Evolutionary conservation across 768 basidiomycete species (phyloP), one percentile per base, ranked within the genome.

Genomic region (Asterophora lycoperdoides): DNA sequence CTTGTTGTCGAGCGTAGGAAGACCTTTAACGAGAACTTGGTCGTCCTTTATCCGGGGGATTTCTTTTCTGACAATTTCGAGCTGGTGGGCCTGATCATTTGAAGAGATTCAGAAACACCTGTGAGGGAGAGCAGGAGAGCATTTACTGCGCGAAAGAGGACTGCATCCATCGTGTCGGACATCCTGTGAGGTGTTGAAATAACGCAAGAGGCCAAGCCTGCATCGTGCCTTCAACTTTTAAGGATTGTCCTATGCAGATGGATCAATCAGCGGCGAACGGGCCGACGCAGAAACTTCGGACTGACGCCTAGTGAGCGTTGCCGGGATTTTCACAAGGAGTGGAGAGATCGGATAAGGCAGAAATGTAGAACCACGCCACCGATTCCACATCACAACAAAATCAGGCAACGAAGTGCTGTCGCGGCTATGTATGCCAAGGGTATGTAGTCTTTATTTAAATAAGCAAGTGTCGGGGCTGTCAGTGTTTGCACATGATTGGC

Each of bases 111-210:
- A 34, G 28, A 14, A 41, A 32, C 9, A 11, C 17, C 38, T 41
- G 34, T 8, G n/a, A 45, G 15, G 1, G 8, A 5, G 6, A 34
- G 15, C 18, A 34, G 15, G 28, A 37, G 41, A 40, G 19, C 30
- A 61, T 69, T 35, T 56, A 87, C 86, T 53, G 73, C 73, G 59
- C 75, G 76, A 69, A 88, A 90, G 71, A 78, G 88, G 56, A 88
- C 68, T 14, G 87, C 87, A 66, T 80, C 78, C 87, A 90, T 89
- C 19, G 72, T 79, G 19, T 53, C 48, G 40, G 56, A 53, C 44
- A 53, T 49, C 15, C 37, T 41, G 40, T 34, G 41, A 28, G 45
- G 18, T n/a, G 35, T 14, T 41, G 42, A 34, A 17, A 28, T 19
- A 7, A n/a, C 10, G 14, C 3, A 28, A 18, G 35, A 17, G 15